Evolutionary conservation across 805 yeast genomes (phyloP), one percentile per base, ranked within the genome.

Genomic region (Wickerhamiella kazuoi): DNA sequence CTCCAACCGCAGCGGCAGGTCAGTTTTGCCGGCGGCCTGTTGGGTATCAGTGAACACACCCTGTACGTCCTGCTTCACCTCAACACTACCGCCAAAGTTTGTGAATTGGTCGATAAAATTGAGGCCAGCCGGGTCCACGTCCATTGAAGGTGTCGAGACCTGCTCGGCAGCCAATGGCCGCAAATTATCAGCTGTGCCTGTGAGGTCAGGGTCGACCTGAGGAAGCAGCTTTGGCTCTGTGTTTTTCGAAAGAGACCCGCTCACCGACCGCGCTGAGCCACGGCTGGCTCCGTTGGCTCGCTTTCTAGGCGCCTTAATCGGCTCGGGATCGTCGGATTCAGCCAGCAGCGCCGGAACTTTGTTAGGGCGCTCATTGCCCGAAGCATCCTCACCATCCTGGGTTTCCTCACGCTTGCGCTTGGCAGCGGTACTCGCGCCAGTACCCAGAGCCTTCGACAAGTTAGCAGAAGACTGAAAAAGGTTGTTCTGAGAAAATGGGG

Each of bases 401-500:
- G 36, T 35, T 17, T 34, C 36, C 20, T 35, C 23, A 21, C 46
- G 42, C 35, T 39, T 39, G 34, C 39, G 41, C 5, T 39, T 20
- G 9, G 26, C 41, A 15, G 16, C 7, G 31, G 15, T 11, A 23
- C 6, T 23, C 26, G 26, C 6, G 9, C 26, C 26, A 7, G 26
- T 23, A n/a, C n/a, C n/a, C n/a, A n/a, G n/a, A n/a, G n/a, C n/a
- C n/a, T n/a, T n/a, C 9, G 26, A 23, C 26, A 23, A 11, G 11
- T 23, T 23, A 7, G 26, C 26, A 11, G 26, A n/a, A 7, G 33
- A 21, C 40, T 50, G 53, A 39, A 50, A 50, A 30, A 48, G 46
- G 38, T 50, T 50, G 20, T 44, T 41, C 14, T 20, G 16, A 9
- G 42, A 28, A 47, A 49, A 49, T 16, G 49, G 45, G 28, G 39